Base-by-base conservation (phyloP, 2,329 filamentous ascomycete genomes). In the Ilyonectria mors-panacis region DNA sequence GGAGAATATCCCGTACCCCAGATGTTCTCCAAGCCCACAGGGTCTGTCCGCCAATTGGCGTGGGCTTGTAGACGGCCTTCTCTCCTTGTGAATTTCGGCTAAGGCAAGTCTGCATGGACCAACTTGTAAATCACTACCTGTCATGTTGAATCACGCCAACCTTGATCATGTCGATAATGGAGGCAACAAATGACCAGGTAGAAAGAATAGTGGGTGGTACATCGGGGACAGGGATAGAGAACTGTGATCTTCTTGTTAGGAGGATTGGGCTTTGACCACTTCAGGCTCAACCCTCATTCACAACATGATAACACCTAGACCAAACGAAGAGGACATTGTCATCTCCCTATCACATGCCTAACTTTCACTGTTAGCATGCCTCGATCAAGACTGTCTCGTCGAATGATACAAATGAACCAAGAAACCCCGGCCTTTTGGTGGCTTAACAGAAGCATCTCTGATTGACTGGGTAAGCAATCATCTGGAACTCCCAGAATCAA, bases 71-170 rank as follows among this genome's bases (percentile, higher is more conserved):
- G 39, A n/a, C 21, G 26, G 21, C 17, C 33, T 48, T 39, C 45
- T 42, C 44, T 56, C 59, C 12, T 50, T 33, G 23, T 63, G 51
- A 44, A 63, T 56, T 47, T 55, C 39, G 59, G 50, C 37, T 60
- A 54, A 21, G 26, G 9, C 33, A 3, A 42, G 28, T n/a, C n/a
- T 53, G 47, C 48, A 53, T 37, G 56, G 56, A 23, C 56, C 15
- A 35, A 23, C 42, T 59, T 13, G 26, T 26, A 26, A 26, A 26
- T 26, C 26, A 26, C 26, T 26, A 26, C 30, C 30, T 33, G 39
- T 42, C 17, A 42, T 42, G 15, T 42, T n/a, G 84, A 86, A 39
- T 17, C 37, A 39, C 37, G 37, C 5, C 23, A 48, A 48, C 23
- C 45, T 48, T 6, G 45, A 8, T 26, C 8, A 44, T 47, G 19